Evolutionary conservation across 2,329 filamentous ascomycete genomes (phyloP), one percentile per base, ranked within the genome.

Genomic region (Scleromitrula shiraiana): DNA sequence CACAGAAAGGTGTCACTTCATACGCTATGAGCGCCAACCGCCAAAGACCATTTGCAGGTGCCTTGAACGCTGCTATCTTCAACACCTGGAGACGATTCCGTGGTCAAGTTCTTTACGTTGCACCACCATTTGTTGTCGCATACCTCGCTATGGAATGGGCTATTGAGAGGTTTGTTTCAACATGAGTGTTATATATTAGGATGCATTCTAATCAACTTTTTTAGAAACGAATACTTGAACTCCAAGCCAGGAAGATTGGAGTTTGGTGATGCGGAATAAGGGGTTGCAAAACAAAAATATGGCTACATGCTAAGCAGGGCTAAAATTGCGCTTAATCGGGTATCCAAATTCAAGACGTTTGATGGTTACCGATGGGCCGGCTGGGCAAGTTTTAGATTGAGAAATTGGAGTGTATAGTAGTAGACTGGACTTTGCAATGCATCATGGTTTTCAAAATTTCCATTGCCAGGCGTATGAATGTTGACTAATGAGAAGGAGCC

Each of bases 81-180:
- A 98, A 98, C 80, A 83, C 81, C 62, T 94, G 85, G 78, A 83
- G 93, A 69, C 82, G 93, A 64, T 86, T 85, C 71, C 83, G 82
- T 67, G 70, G 77, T 60, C 93, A 97, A 76, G 81, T 95, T 59
- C 81, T 97, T 60, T 98, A 90, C 78, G 82, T 90, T 70, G 77
- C 83, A 22, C 86, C 93, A 51, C 85, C 90, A 32, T 72, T 95
- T 60, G 62, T 93, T 56, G 68, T 76, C 59, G 89, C 78, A 58
- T 98, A 97, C 74, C 80, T 82, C 65, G 66, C 80, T 58, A 86
- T 97, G 83, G 72, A 85, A 66, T 98, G 93, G 93, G 91, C 93
- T 58, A 83, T 80, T 63, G 83, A 95, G 72, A 81, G 82, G 93
- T 97, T 78, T 61, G 82, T 71, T 27, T 26, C n/a, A 20, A 7